Percentiles rank a stretch among this genome's conserved stretches.
These are phyloP conservation scores for Diplosphaera chodatii DNA, from an alignment of 139 green algal genomes.

Conservation along the genomic window DNA sequence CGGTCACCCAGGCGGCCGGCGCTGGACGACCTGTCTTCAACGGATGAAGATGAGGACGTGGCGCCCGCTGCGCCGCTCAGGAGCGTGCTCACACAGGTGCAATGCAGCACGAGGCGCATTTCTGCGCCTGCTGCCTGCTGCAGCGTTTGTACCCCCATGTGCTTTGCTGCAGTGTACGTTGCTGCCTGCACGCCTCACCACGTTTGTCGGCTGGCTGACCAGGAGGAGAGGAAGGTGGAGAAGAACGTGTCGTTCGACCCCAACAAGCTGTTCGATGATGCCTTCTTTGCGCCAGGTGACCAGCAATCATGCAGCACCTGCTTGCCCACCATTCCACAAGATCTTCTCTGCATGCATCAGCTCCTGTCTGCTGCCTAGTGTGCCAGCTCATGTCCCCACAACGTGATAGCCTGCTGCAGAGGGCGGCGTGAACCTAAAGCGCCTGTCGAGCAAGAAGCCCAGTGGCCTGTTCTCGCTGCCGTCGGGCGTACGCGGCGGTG, in stretches of 20 bases:
- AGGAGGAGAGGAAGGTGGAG: too few relatives aligned
- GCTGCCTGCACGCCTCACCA: too few relatives aligned
- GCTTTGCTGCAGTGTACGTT: too few relatives aligned
- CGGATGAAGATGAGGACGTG: background rate
- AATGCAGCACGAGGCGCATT: background rate
- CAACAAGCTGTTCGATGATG: background rate
- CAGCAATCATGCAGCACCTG: too few relatives aligned
- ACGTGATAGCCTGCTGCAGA: background rate
- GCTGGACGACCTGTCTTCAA: background rate
- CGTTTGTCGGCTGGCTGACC: too few relatives aligned
- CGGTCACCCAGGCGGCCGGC: too few relatives aligned
- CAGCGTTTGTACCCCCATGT: too few relatives aligned
- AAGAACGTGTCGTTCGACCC: background rate
- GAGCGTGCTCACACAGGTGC: background rate
- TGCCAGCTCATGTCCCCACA: too few relatives aligned
- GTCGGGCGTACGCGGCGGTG: background rate
- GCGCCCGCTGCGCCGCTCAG: background rate
- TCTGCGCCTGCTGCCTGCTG: too few relatives aligned
- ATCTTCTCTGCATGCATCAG: too few relatives aligned
- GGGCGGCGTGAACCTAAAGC: slow-evolving; percentile 9
- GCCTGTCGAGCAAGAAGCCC: background rate
- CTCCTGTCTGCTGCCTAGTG: too few relatives aligned
- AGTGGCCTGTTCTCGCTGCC: background rate
- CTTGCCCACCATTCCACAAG: too few relatives aligned
- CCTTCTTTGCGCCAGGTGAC: background rate